These are phyloP conservation scores for Casuarina glauca DNA, from an alignment of 306 rosid genomes.

Conservation along the genomic window DNA sequence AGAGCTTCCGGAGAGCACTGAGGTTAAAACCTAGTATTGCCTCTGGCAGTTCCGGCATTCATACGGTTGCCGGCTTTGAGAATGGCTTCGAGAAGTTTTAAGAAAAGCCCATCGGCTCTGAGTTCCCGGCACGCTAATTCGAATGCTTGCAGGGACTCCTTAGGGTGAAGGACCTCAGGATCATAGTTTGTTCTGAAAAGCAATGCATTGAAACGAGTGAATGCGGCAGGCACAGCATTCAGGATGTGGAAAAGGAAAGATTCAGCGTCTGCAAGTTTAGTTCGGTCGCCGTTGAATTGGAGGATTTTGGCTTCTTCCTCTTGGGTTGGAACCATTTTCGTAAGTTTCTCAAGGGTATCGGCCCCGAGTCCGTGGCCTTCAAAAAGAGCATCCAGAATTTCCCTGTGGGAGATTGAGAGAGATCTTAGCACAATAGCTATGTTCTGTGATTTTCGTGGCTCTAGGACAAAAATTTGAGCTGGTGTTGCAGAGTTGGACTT, in stretches of 20 bases:
- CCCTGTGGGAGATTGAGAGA: constrained; percentile 53
- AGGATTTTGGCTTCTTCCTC: constrained; percentile 68
- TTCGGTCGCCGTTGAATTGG: constrained; percentile 60
- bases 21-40: constrained; percentile 79
- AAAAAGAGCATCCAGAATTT: constrained; percentile 57
- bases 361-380: constrained; percentile 66
- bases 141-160: constrained; percentile 56
- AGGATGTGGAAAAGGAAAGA: constrained; percentile 70
- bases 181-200: constrained; percentile 64
- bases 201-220: constrained; percentile 63
- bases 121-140: constrained; percentile 72
- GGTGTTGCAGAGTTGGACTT: constrained; percentile 39
- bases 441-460: constrained; percentile 75
- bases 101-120: constrained; percentile 50
- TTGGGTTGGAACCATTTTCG: constrained; percentile 65
- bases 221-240: constrained; percentile 72
- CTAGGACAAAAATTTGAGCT: constrained; percentile 63
- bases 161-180: constrained; percentile 56
- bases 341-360: constrained; percentile 78
- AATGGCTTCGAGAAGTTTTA: constrained; percentile 82
- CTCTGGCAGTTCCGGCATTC: constrained; percentile 92
- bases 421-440: constrained; percentile 72
- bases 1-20: constrained; percentile 61
- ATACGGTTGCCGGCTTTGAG: constrained; percentile 83
- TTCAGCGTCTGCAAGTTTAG: constrained; percentile 70